Conservation (phyloP, 805 yeast species). For the Candida sithepensis region DNA sequence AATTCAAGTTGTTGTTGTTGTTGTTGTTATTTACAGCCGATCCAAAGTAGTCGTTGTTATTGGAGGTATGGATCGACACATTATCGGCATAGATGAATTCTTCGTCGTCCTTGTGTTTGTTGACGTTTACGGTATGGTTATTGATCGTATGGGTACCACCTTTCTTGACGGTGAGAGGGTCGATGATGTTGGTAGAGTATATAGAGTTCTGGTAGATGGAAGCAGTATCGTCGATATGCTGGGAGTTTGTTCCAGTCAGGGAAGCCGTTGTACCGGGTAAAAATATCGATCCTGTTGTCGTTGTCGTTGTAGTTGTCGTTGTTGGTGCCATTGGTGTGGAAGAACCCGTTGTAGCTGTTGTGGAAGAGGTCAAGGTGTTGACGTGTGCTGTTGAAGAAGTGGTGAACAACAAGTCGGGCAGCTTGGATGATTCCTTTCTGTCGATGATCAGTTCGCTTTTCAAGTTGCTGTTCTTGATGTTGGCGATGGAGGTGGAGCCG, state of each 20-base stretch:
- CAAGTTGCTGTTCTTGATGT: constrained; percentile 4
- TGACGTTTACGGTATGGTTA: neutral
- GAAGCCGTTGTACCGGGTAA: too few species aligned
- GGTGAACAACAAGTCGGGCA: neutral
- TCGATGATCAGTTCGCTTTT: constrained; percentile 12
- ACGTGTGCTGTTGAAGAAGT: neutral
- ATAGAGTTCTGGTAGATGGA: constrained; percentile 26
- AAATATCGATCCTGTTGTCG: too few species aligned
- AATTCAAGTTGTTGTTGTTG: too few species aligned
- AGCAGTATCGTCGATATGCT: constrained; percentile 21
- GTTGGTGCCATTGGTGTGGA: too few species aligned
- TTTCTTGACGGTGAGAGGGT: constrained; percentile 4
- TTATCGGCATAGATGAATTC: constrained; percentile 27
- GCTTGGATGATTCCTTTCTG: neutral
- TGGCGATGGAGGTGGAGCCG: neutral
- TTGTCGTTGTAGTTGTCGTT: too few species aligned
- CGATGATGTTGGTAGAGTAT: constrained; percentile 18
- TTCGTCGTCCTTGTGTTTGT: constrained; percentile 18
- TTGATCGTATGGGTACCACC: neutral
- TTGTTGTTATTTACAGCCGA: neutral
- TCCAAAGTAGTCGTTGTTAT: neutral
- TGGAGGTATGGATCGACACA: constrained; percentile 10
- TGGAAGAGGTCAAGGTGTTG: too few species aligned
- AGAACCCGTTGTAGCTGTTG: too few species aligned
- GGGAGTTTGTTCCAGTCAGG: too few species aligned